These are phyloP conservation scores for Aspergillus indologenus DNA, from an alignment of 495 filamentous ascomycete genomes.

Conservation along the genomic window DNA sequence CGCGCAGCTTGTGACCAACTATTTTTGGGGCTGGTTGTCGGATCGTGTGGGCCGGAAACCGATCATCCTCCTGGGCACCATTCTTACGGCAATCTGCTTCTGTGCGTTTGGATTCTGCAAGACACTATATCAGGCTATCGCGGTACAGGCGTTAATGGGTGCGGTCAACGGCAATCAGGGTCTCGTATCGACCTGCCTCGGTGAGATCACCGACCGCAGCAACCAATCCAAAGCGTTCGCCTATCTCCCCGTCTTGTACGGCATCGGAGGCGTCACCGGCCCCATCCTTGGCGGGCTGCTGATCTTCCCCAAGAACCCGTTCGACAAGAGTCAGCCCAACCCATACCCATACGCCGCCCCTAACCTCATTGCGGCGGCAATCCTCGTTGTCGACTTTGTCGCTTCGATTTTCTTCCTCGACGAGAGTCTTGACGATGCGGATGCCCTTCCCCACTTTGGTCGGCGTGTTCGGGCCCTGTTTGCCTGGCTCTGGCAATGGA, in stretches of 20 bases:
- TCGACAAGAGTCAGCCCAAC: conserved; percentile 47
- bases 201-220: conserved; percentile 90
- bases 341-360: conserved; percentile 81
- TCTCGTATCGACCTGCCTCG: conserved; percentile 86
- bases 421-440: conserved; percentile 78
- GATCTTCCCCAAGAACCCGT: conserved; percentile 57
- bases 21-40: conserved; percentile 90
- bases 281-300: conserved; percentile 86
- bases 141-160: conserved; percentile 87
- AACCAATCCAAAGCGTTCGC: conserved; percentile 91
- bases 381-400: conserved; percentile 71
- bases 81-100: conserved; percentile 77
- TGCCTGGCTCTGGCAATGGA: conserved; percentile 72
- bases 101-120: conserved; percentile 82
- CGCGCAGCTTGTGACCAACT: conserved; percentile 87
- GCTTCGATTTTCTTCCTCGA: conserved; percentile 75
- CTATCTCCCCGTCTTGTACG: conserved; percentile 90
- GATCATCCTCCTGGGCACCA: conserved; percentile 81
- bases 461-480: conserved; percentile 59
- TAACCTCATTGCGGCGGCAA: conserved; percentile 68
- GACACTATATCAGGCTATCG: conserved; percentile 75
- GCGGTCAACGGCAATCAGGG: conserved; percentile 87
- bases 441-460: conserved; percentile 58
- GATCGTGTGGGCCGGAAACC: conserved; percentile 92
- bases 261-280: conserved; percentile 87